These are phyloP conservation scores for Ambispora gerdemannii DNA, from an alignment of 192 early-diverging fungal species.

Conservation along the genomic window DNA sequence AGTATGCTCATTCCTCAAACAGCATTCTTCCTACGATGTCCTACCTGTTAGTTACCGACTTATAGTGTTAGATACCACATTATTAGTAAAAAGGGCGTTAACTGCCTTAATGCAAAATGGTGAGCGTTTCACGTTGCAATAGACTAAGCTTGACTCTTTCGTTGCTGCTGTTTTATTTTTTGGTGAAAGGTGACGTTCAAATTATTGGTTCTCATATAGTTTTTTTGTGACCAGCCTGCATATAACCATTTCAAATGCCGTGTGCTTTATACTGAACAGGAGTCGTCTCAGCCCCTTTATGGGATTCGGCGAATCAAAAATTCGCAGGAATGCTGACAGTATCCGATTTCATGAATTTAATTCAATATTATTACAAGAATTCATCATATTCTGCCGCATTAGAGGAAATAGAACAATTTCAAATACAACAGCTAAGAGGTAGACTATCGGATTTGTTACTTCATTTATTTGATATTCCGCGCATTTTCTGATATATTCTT, in stretches of 20 bases:
- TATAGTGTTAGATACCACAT: constrained; percentile 86
- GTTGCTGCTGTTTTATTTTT: neutral
- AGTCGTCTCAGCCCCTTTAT: constrained; percentile 91
- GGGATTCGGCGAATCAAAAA: constrained; percentile 72
- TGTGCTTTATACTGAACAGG: constrained; percentile 55
- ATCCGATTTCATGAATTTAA: constrained; percentile 91
- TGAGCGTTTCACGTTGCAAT: constrained; percentile 50
- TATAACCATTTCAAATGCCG: too few species aligned
- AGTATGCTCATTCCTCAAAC: constrained; percentile 61
- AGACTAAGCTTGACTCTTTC: too few species aligned
- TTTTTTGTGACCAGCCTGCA: neutral
- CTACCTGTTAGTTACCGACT: constrained; percentile 85
- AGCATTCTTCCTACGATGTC: constrained; percentile 88
- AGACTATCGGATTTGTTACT: too few species aligned
- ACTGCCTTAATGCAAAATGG: constrained; percentile 92
- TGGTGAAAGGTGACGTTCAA: neutral
- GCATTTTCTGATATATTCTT: too few species aligned
- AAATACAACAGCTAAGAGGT: constrained; percentile 68
- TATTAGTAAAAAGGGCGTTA: constrained; percentile 90
- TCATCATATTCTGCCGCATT: constrained; percentile 77
- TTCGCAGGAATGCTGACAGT: constrained; percentile 97
- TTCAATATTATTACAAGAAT: constrained; percentile 87
- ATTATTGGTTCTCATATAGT: neutral
- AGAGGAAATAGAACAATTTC: constrained; percentile 80
- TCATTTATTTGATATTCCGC: too few species aligned